Conservation (phyloP, 768 basidiomycete genomes). For the Paxillus rubicundulus region DNA sequence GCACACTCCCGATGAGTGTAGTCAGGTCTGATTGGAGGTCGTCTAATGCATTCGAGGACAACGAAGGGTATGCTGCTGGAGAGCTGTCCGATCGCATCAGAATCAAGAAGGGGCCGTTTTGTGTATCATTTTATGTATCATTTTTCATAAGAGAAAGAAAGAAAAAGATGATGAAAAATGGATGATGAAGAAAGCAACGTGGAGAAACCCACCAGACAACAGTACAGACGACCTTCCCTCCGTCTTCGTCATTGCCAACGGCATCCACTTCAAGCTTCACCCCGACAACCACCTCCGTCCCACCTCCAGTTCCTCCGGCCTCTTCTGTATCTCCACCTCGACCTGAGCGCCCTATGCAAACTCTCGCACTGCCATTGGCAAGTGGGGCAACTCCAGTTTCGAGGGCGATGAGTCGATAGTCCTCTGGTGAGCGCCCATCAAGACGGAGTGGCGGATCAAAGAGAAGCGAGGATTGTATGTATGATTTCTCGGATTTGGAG, state of each 20-base stretch:
- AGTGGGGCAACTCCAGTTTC: constrained; percentile 78
- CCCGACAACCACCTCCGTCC: constrained; percentile 78
- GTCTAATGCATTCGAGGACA: constrained; percentile 62
- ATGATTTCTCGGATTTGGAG: constrained; percentile 80
- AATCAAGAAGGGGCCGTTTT: constrained; percentile 10
- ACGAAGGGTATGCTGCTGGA: constrained; percentile 74
- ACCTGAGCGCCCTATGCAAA: constrained; percentile 65
- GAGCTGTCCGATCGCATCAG: constrained; percentile 54
- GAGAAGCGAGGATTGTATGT: constrained; percentile 64
- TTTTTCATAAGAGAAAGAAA: neutral
- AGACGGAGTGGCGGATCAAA: constrained; percentile 61
- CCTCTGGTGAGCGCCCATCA: constrained; percentile 68
- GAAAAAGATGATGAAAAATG: constrained; percentile 1
- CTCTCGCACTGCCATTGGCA: constrained; percentile 79
- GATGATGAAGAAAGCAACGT: neutral
- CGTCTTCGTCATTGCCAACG: constrained; percentile 45
- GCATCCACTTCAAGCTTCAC: constrained; percentile 76
- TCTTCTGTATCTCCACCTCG: constrained; percentile 73
- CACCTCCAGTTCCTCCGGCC: constrained; percentile 70
- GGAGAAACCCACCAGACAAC: constrained; percentile 70
- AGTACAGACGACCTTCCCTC: constrained; percentile 61
- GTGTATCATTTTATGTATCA: neutral
- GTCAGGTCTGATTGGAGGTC: constrained; percentile 77
- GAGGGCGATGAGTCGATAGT: constrained; percentile 67
- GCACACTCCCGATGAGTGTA: constrained; percentile 55